phyloP scores from a whole-genome alignment of 345 rosid genomes.

The Conringia planisiliqua region DNA sequence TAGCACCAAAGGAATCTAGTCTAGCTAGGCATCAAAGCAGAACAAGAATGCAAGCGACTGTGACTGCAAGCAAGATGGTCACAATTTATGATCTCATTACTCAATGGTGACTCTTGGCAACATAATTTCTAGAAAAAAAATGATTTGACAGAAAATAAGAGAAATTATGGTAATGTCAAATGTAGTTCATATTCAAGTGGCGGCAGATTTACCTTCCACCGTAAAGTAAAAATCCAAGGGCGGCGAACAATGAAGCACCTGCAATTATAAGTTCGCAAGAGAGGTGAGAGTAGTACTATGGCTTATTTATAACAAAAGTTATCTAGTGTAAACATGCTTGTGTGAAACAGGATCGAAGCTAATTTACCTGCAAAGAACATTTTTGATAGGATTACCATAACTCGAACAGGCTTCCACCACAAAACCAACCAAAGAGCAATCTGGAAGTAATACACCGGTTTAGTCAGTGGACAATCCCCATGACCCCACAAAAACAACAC shows the following conservation, averaged over 20 bases:
- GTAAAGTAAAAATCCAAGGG: constrained; percentile 81
- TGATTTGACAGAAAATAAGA: background rate
- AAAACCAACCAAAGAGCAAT: constrained; percentile 74
- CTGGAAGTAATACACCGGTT: constrained; percentile 36
- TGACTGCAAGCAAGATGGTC: background rate
- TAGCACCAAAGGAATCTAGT: constrained; percentile 1
- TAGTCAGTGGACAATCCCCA: background rate
- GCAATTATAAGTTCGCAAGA: background rate
- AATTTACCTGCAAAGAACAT: constrained; percentile 78
- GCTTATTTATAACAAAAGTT: background rate
- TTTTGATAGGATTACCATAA: constrained; percentile 59
- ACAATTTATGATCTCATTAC: background rate
- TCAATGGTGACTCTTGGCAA: constrained; percentile 5
- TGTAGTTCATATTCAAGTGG: background rate
- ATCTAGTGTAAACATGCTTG: background rate
- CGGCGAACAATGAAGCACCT: constrained; percentile 83
- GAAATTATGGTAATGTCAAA: background rate
- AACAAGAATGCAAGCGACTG: constrained; percentile 1
- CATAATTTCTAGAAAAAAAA: background rate
- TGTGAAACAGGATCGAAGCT: background rate
- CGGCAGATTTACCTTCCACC: constrained; percentile 72
- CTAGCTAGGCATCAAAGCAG: constrained; percentile 1
- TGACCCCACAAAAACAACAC: constrained; percentile 16
- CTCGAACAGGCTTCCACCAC: constrained; percentile 71
- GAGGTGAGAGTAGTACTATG: background rate